Percentiles rank a stretch among this genome's conserved stretches.
phyloP scores from a whole-genome alignment of 2,329 filamentous ascomycete species.

The Phialophora expanda region DNA sequence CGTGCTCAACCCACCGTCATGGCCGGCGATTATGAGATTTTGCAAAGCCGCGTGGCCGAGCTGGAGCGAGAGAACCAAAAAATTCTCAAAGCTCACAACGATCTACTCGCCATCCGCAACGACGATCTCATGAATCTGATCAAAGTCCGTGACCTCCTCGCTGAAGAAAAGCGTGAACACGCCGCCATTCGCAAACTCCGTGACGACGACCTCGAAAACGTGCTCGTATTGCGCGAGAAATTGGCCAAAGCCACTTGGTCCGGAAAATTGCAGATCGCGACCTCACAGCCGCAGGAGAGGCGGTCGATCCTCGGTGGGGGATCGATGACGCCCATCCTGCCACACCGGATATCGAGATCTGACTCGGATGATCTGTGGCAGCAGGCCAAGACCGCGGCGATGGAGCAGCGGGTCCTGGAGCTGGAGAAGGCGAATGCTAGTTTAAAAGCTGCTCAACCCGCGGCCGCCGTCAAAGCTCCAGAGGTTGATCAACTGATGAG shows the following conservation, averaged over 20 bases:
- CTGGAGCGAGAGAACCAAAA: conserved; percentile 48
- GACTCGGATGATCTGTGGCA: conserved; percentile 49
- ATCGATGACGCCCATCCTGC: conserved; percentile 30
- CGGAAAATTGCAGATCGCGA: conserved; percentile 34
- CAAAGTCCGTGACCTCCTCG: conserved; percentile 49
- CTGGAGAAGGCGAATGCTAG: conserved; percentile 49
- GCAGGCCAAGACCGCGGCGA: conserved; percentile 49
- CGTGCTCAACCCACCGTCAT: conserved; percentile 41
- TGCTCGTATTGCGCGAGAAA: conserved; percentile 48
- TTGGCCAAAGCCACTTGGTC: conserved; percentile 48
- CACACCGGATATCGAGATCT: conserved; percentile 40
- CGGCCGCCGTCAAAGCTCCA: not conserved
- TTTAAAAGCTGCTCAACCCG: conserved; percentile 41
- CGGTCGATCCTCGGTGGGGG: conserved; percentile 36
- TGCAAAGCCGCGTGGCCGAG: conserved; percentile 42
- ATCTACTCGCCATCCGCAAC: conserved; percentile 50
- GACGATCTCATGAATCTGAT: conserved; percentile 53
- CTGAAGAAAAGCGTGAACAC: conserved; percentile 48
- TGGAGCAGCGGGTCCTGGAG: conserved; percentile 52
- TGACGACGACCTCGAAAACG: conserved; percentile 51
- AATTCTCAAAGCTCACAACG: conserved; percentile 47
- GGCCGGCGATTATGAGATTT: conserved; percentile 46
- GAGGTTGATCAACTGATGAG: conserved; percentile 38
- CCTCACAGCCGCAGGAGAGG: conserved; percentile 6
- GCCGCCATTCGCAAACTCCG: conserved; percentile 49